Percentiles rank a stretch among this genome's conserved stretches.
These are phyloP conservation scores for Halenospora varia DNA, from an alignment of 495 filamentous ascomycete genomes.

Conservation along the genomic window DNA sequence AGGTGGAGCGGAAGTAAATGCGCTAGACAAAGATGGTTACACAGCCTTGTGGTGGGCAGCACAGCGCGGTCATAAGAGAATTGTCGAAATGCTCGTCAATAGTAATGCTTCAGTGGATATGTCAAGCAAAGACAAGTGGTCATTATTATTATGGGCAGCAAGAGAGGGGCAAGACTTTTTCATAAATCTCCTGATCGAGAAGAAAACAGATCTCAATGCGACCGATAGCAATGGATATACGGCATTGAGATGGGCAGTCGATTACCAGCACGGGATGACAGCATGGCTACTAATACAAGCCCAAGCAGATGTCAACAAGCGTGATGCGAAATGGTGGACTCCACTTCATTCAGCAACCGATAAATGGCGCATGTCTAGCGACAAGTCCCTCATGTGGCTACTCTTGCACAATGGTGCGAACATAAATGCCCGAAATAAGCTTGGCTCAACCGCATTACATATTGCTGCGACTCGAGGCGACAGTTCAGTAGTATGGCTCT, in stretches of 20 bases:
- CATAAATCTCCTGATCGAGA: conserved; percentile 6
- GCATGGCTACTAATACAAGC: neutral
- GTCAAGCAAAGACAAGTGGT: neutral
- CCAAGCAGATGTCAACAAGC: neutral
- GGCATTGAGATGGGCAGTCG: neutral
- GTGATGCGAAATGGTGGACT: neutral
- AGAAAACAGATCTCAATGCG: neutral
- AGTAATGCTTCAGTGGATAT: neutral
- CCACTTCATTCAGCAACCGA: neutral
- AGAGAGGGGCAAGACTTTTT: conserved; percentile 12
- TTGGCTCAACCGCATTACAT: neutral
- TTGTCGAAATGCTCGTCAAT: neutral
- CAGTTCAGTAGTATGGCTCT: neutral
- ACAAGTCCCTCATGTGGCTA: neutral
- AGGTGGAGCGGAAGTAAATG: neutral
- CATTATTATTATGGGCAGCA: conserved; percentile 2
- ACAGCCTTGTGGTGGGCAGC: neutral
- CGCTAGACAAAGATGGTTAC: neutral
- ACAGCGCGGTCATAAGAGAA: neutral
- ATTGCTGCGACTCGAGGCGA: neutral
- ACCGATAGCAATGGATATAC: neutral
- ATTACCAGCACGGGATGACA: neutral
- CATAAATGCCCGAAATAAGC: neutral
- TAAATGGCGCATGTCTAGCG: neutral
- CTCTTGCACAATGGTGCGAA: neutral